Percentiles rank a stretch among this genome's conserved stretches.
Evolutionary conservation across 306 rosid species (phyloP).

Genomic region (Echinosophora koreensis): DNA sequence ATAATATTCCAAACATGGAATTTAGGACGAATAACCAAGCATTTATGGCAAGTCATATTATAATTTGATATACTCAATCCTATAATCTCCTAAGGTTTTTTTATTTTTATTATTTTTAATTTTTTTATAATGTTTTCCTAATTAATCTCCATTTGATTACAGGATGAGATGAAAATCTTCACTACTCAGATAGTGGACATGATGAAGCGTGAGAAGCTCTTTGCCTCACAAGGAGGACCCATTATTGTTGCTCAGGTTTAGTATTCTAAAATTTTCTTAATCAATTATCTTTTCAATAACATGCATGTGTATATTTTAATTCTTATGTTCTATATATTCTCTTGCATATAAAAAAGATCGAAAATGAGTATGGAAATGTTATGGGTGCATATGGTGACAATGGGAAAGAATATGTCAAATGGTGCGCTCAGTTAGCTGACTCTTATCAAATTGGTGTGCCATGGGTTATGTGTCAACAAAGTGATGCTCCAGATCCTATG

Average conservation of each 20-base stretch:
- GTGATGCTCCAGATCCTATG: conserved; percentile 51
- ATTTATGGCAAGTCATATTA: conserved; percentile 40
- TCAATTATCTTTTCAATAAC: not conserved
- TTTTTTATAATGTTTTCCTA: not conserved
- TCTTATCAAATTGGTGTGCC: conserved; percentile 42
- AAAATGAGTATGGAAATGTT: conserved; percentile 47
- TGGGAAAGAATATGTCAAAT: conserved; percentile 39
- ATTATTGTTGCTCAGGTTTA: conserved; percentile 49
- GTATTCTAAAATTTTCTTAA: not conserved
- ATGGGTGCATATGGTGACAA: conserved; percentile 20
- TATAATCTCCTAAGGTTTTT: not conserved
- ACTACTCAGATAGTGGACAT: conserved; percentile 38
- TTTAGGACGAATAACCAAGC: conserved; percentile 45
- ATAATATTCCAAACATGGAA: conserved; percentile 39
- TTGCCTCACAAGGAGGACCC: conserved; percentile 53
- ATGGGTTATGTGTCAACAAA: conserved; percentile 49
- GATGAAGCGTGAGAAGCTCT: conserved; percentile 39
- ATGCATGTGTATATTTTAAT: not conserved
- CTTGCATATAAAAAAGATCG: conserved; percentile 26
- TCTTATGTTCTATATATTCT: not conserved
- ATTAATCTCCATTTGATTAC: not conserved
- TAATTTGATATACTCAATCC: not conserved
- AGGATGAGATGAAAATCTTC: conserved; percentile 44
- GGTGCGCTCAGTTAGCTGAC: conserved; percentile 49
- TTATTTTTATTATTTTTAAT: too few species aligned